phyloP scores from a whole-genome alignment of 352 stramenopile species.

The Globisporangium splendens region DNA sequence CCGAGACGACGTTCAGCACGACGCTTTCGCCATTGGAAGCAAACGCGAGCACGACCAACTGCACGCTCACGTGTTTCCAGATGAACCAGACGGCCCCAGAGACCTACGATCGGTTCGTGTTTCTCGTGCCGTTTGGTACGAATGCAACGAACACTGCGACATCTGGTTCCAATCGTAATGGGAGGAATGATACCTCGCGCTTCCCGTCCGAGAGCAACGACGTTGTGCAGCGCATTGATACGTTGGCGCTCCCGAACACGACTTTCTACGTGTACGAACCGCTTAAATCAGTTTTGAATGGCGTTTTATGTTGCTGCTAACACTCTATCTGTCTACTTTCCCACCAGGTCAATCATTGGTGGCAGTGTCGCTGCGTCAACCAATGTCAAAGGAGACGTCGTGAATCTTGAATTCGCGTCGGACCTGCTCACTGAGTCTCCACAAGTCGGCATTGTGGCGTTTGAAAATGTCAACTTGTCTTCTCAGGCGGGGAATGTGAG shows the following conservation, averaged over 20 bases:
- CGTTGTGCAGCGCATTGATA: background rate
- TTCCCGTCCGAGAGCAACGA: background rate
- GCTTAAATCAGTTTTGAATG: too few relatives aligned
- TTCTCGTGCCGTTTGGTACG: background rate
- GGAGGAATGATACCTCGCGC: background rate
- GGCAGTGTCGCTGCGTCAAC: background rate
- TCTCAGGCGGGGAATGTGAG: background rate
- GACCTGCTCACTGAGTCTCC: background rate
- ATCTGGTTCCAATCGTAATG: background rate
- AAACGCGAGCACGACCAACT: background rate
- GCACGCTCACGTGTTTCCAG: slow-evolving; percentile 2
- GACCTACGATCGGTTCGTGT: slow-evolving; percentile 2
- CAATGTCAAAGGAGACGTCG: background rate
- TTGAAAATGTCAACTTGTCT: slow-evolving; percentile 2
- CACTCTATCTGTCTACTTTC: background rate
- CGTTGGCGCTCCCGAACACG: background rate
- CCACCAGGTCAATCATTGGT: background rate
- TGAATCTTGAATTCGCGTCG: background rate
- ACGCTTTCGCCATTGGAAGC: background rate
- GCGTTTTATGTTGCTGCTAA: too few relatives aligned
- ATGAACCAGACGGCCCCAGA: background rate
- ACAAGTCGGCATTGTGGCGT: background rate
- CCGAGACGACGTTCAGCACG: background rate
- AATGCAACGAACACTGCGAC: too few relatives aligned
- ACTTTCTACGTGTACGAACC: background rate